Evolutionary conservation across 2,329 filamentous ascomycete genomes (phyloP), one percentile per base, ranked within the genome.

Genomic region (Diplocarpon rosae): DNA sequence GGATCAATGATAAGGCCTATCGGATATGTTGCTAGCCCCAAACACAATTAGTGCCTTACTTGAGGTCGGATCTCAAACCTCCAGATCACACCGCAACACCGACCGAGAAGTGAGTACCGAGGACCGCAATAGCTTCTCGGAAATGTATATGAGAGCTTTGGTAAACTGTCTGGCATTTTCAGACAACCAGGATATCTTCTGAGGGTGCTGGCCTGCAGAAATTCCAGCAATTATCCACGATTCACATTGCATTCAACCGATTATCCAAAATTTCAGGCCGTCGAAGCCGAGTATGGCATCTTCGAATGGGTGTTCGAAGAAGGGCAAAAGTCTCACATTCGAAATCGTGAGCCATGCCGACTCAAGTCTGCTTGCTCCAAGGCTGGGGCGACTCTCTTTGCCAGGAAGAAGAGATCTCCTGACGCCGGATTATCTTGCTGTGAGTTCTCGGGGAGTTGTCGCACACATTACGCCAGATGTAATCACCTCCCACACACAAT

Each of bases 401-500:
- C 69, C 63, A 56, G 78, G 65, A 34, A 73, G 84, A 47, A 75
- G 71, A 50, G 65, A 72, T n/a, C 71, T 95, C 52, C 69, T 83
- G 15, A 98, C 92, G 27, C 92, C 92, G 35, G 83, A 84, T 60
- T 94, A 83, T 63, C 68, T 95, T 47, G 81, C 78, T 40, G 71
- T 84, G 53, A 84, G 85, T 2, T 95, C 92, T 29, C 76, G 92
- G 57, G 92, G 92, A 16, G 77, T 76, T 1, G 69, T 96, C 30
- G 88, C 92, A 41, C 92, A 98, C 66, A 66, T 98, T 52, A 85
- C 89, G 2, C 89, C 88, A 32, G 92, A 98, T 68, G 83, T 83
- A 49, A 70, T 92, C 52, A 63, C 66, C 33, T 80, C 77, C 44
- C 70, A 83, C 56, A 79, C 80, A 1, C 62, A 73, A 5, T 70